Evolutionary conservation across 1,139 yeast species (phyloP).

Genomic region (Candida albicans): DNA sequence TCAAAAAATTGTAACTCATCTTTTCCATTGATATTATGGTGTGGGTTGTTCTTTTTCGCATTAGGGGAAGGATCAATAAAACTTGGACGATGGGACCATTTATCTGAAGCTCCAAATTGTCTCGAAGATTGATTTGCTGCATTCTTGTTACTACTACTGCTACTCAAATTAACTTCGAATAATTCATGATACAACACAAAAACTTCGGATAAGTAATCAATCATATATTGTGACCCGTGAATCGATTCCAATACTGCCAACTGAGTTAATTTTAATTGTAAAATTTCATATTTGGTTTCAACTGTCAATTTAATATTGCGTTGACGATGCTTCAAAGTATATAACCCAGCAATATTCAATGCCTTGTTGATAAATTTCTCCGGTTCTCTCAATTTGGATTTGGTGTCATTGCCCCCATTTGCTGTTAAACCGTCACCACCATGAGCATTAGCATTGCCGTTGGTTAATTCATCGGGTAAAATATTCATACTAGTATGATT

Average conservation of each 20-base stretch:
- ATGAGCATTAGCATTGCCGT: slow-evolving; percentile 7
- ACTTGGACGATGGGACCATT: slow-evolving; percentile 52
- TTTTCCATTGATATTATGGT: background rate
- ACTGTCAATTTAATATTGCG: slow-evolving; percentile 29
- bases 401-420: slow-evolving; percentile 5
- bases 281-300: slow-evolving; percentile 52
- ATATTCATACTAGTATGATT: slow-evolving; percentile 9
- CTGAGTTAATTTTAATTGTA: slow-evolving; percentile 77
- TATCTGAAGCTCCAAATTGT: slow-evolving; percentile 15
- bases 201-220: slow-evolving; percentile 66
- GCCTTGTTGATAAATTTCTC: slow-evolving; percentile 45
- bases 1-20: too few species aligned
- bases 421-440: slow-evolving; percentile 6
- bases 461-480: slow-evolving; percentile 11
- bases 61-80: slow-evolving; percentile 35
- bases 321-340: slow-evolving; percentile 31
- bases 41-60: background rate
- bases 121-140: slow-evolving; percentile 12
- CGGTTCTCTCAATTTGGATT: slow-evolving; percentile 22
- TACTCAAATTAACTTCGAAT: slow-evolving; percentile 37
- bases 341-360: slow-evolving; percentile 45
- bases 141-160: slow-evolving; percentile 10
- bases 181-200: slow-evolving; percentile 60
- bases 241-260: slow-evolving; percentile 66
- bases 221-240: slow-evolving; percentile 59